Evolutionary conservation across 306 rosid genomes (phyloP), one percentile per base, ranked within the genome.

Genomic region (Dryas drummondii): DNA sequence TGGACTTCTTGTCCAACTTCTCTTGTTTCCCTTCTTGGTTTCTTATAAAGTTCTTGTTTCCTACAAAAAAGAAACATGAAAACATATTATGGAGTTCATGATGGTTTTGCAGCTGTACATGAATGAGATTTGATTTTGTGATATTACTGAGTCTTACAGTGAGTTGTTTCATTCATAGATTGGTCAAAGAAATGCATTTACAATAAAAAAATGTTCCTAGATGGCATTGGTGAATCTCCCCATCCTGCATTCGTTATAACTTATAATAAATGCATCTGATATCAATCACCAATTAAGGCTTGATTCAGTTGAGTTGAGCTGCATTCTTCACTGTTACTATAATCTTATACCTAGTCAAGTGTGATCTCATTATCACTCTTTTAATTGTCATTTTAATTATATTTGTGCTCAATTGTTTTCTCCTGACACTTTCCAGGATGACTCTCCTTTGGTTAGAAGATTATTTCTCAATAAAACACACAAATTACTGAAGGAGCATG

Each of bases 401-500:
- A 51, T 56, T 50, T 48, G 69, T 82, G 73, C 57, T 72, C 40
- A 49, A 15, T 60, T 69, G 48, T 60, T 61, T 79, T 82, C 78
- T 61, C 16, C 27, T 82, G 41, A 52, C 37, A 44, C 81, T 46
- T 87, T 81, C 54, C 91, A 94, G 98, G 97, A 94, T 64, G 62
- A 81, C 5, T 91, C 88, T 64, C 72, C 80, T 49, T 78, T 73
- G 76, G 89, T 86, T 64, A 86, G 96, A 80, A 84, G 85, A 81
- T 78, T 70, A 79, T 90, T 87, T 87, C 86, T 94, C 13, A 79
- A 74, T 78, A 92, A 94, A 85, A 78, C 78, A 44, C 88, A 88
- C 71, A 88, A 75, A 79, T 74, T 94, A 77, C 75, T 94, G 82
- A 90, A 86, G 91, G 88, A 87, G 87, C 91, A 66, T 77, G 91